Evolutionary conservation across 108 stramenopile genomes (phyloP).

Genomic region (Skeletonema costatum): DNA sequence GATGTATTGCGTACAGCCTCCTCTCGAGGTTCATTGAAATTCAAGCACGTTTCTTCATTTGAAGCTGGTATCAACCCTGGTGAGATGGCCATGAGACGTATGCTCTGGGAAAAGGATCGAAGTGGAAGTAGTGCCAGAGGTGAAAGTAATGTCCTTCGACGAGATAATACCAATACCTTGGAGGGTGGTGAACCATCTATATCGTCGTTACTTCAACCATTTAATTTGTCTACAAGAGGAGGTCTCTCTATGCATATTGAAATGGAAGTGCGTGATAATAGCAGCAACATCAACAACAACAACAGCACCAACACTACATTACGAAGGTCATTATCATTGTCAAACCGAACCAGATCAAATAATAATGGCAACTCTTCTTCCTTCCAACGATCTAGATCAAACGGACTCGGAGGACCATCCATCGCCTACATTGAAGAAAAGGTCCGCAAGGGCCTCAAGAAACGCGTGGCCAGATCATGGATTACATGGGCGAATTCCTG

Average conservation of each 20-base stretch:
- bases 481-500: slow-evolving; percentile 46
- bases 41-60: not conserved
- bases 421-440: slow-evolving; percentile 33
- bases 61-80: not conserved
- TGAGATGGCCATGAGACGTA: not conserved
- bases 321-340: slow-evolving; percentile 7
- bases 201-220: slow-evolving; percentile 5
- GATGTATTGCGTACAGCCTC: not conserved
- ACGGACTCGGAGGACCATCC: slow-evolving; percentile 10
- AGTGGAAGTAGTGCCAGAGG: not conserved
- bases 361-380: slow-evolving; percentile 20
- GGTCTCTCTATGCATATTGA: slow-evolving; percentile 48
- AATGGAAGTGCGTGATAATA: slow-evolving; percentile 25
- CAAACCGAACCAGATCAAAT: slow-evolving; percentile 16
- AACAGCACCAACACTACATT: slow-evolving; percentile 9
- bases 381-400: slow-evolving; percentile 28
- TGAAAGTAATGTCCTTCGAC: not conserved
- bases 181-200: not conserved
- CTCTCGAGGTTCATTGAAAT: not conserved
- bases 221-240: not conserved
- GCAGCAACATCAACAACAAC: not conserved
- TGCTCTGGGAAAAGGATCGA: not conserved
- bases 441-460: slow-evolving; percentile 10
- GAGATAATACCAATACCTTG: not conserved
- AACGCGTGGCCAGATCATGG: slow-evolving; percentile 35